A percentile compares a stretch with the other conserved stretches of the same genome.
Evolutionary conservation across 139 green algal genomes (phyloP).

Genomic region (Bryopsis sp.): DNA sequence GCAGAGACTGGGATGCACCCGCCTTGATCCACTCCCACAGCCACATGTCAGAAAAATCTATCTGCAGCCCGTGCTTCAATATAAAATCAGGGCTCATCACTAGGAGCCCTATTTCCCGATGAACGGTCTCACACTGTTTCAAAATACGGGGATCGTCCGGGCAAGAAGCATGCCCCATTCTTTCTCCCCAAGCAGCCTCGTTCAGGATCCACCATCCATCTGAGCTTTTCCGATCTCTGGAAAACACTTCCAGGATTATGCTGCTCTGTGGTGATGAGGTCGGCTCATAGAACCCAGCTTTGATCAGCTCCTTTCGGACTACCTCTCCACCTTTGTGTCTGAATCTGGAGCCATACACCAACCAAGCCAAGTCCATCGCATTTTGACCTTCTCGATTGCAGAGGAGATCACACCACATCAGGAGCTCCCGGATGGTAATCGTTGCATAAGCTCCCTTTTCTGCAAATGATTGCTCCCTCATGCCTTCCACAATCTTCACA

Average conservation of each 20-base stretch:
- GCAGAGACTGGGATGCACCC: background rate
- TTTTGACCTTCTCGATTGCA: too few species aligned
- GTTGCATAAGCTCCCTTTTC: conserved; percentile 17
- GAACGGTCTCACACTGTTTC: background rate
- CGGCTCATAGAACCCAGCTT: background rate
- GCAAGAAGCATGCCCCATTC: too few species aligned
- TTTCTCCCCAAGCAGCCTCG: too few species aligned
- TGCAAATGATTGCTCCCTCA: background rate
- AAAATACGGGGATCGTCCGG: too few species aligned
- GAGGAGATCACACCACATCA: conserved; percentile 20
- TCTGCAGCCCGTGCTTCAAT: background rate
- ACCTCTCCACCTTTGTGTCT: background rate
- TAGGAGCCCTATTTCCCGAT: background rate
- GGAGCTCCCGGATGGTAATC: conserved; percentile 28
- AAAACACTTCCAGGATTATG: too few species aligned
- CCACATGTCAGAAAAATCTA: conserved; percentile 7
- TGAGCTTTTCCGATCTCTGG: background rate
- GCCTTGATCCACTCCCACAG: background rate
- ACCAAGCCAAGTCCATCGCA: background rate
- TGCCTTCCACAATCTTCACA: background rate
- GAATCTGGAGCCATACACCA: conserved; percentile 7
- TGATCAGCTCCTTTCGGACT: background rate
- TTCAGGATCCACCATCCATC: background rate
- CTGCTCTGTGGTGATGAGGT: background rate
- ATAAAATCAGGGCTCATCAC: background rate